Evolutionary conservation across 495 filamentous ascomycete genomes (phyloP).

Genomic region (Daldinia vernicosa): DNA sequence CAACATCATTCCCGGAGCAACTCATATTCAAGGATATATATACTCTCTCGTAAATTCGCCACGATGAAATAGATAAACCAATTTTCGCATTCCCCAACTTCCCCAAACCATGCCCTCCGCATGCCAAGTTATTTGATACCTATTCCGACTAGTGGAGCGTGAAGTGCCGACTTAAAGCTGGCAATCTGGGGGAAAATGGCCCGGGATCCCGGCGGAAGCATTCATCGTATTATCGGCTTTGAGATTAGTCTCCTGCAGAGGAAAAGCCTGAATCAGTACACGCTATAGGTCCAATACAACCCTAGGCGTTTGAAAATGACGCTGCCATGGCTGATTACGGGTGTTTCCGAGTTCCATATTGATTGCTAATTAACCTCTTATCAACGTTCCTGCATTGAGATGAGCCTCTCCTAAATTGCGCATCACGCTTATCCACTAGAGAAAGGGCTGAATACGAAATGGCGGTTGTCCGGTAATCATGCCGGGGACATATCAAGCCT

Average conservation of each 20-base stretch:
- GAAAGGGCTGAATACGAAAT: constrained; percentile 7
- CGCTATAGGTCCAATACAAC: constrained; percentile 20
- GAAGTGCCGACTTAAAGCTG: constrained; percentile 24
- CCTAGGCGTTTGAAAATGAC: constrained; percentile 16
- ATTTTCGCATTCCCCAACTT: constrained; percentile 19
- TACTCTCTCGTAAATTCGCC: constrained; percentile 1
- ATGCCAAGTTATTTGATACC: constrained; percentile 29
- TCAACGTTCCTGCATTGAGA: constrained; percentile 37
- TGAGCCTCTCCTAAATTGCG: constrained; percentile 23
- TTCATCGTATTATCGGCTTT: constrained; percentile 14
- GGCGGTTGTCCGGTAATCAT: constrained; percentile 25
- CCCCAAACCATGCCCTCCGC: constrained; percentile 29
- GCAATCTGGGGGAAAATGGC: constrained; percentile 33
- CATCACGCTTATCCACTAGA: neutral
- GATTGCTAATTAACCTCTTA: constrained; percentile 20
- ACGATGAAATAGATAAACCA: constrained; percentile 2
- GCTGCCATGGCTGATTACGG: constrained; percentile 27
- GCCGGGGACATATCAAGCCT: neutral
- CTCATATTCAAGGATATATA: constrained; percentile 19
- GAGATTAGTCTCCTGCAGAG: constrained; percentile 24
- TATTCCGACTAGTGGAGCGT: constrained; percentile 38
- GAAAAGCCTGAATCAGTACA: constrained; percentile 34
- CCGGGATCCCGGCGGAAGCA: constrained; percentile 37
- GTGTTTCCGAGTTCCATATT: constrained; percentile 30
- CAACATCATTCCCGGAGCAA: constrained; percentile 25